Conservation (phyloP, 2,329 filamentous ascomycete genomes). For the Monosporascus sp. region DNA sequence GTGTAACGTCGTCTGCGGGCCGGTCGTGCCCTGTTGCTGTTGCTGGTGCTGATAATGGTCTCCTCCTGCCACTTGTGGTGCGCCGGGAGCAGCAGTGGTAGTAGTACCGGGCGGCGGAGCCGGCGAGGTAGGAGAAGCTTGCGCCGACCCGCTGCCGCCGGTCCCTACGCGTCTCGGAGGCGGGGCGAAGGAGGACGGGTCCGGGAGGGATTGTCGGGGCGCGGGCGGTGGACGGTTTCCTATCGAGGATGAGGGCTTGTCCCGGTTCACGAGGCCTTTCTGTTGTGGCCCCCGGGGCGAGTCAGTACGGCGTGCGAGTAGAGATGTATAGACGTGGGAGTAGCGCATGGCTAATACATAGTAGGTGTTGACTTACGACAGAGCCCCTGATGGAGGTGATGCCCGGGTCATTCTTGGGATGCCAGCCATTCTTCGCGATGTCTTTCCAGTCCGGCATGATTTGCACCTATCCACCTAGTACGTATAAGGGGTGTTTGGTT, state of each 20-base stretch:
- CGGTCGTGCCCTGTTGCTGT: slow-evolving; percentile 50
- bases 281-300: slow-evolving; percentile 17
- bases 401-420: slow-evolving; percentile 37
- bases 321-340: not conserved
- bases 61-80: slow-evolving; percentile 5
- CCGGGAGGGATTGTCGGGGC: slow-evolving; percentile 66
- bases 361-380: slow-evolving; percentile 33
- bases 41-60: slow-evolving; percentile 20
- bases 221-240: slow-evolving; percentile 36
- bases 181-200: slow-evolving; percentile 73
- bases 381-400: slow-evolving; percentile 35
- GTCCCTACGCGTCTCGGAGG: slow-evolving; percentile 60
- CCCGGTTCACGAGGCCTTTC: slow-evolving; percentile 41
- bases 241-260: slow-evolving; percentile 22
- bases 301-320: slow-evolving; percentile 5
- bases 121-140: slow-evolving; percentile 32
- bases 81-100: slow-evolving; percentile 29
- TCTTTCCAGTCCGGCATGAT: slow-evolving; percentile 42
- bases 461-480: not conserved
- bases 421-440: slow-evolving; percentile 47
- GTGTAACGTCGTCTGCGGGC: slow-evolving; percentile 62
- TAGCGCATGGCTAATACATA: not conserved
- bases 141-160: slow-evolving; percentile 3
- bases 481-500: not conserved
- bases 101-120: slow-evolving; percentile 24